Base-by-base conservation (phyloP, 2,329 filamentous ascomycete genomes). In the Boeremia lycopersici region DNA sequence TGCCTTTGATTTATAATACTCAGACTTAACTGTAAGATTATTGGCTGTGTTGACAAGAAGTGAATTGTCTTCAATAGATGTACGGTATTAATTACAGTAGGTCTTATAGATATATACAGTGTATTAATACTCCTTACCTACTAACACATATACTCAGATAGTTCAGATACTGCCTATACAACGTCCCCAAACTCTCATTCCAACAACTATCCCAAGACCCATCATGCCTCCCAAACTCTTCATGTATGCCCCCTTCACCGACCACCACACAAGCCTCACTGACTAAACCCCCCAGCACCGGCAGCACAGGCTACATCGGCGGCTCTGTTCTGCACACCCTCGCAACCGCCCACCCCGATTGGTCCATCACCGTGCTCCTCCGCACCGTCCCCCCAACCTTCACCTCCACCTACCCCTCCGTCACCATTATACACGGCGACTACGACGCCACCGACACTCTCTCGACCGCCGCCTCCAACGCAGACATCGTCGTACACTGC, bases 281-380 rank as follows among this genome's bases (percentile, higher is more conserved):
- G 34, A 31, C 43, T 10, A 17, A 15, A 8, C n/a, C 5, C 8
- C 9, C 12, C 34, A 82, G 81, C 12, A 82, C 80, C 30, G 81
- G 81, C 17, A 76, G 69, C 4, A 82, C 81, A 13, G 81, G 81
- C 29, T 84, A 83, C 62, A 82, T 84, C 42, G 81, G 81, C 6
- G 82, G 82, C 29, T 80, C 82, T 45, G 75, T 77, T 34, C 73
- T 84, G n/a, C 78, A 78, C 56, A 71, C 73, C 5, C 62, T 84
- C 31, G 67, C 70, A 35, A 70, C 77, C 39, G 67, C 74, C 5
- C 80, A 83, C 59, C 79, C 79, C 8, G 76, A 81, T 26, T 81
- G 76, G 57, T 64, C 76, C 39, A 73, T 79, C 56, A 79, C 78
- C 2, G 75, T 71, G 7, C 67, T 82, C 2, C 77, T 82, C 0